A percentile compares a stretch with the other conserved stretches of the same genome.
phyloP scores from a whole-genome alignment of 208 protist species.

The Leishmania arabica region DNA sequence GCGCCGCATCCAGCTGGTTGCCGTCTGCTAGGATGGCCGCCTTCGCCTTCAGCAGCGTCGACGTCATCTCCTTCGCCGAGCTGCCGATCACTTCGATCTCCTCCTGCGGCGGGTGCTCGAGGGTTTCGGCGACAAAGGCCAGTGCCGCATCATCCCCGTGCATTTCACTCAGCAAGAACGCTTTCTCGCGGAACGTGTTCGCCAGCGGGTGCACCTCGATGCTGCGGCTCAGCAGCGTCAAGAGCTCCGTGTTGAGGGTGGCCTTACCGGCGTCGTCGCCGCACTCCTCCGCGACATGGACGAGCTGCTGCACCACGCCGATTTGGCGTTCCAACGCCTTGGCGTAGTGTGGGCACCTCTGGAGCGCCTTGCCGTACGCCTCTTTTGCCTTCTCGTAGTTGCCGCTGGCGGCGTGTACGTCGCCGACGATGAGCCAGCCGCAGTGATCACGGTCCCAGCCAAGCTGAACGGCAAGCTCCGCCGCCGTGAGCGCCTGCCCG shows the following conservation, averaged over 20 bases:
- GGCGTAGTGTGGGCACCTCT: conserved; percentile 64
- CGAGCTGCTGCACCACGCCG: conserved; percentile 45
- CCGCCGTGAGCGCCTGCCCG: conserved; percentile 52
- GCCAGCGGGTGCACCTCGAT: conserved; percentile 82
- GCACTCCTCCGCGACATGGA: conserved; percentile 19
- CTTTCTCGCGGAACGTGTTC: conserved; percentile 82
- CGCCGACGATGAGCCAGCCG: conserved; percentile 58
- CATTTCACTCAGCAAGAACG: conserved; percentile 84
- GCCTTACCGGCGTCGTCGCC: conserved; percentile 27
- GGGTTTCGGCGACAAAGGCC: conserved; percentile 62
- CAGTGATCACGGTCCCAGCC: conserved; percentile 80
- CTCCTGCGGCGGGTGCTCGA: conserved; percentile 77
- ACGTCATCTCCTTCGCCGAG: conserved; percentile 44
- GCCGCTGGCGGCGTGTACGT: conserved; percentile 49
- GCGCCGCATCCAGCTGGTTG: conserved; percentile 64
- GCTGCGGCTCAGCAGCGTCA: conserved; percentile 54
- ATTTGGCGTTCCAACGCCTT: conserved; percentile 69
- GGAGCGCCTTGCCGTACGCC: conserved; percentile 54
- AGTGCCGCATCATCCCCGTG: conserved; percentile 76
- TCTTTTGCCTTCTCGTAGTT: conserved; percentile 55
- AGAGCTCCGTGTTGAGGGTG: conserved; percentile 29
- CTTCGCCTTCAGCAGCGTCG: conserved; percentile 87
- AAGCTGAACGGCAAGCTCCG: conserved; percentile 41
- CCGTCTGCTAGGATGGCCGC: conserved; percentile 87
- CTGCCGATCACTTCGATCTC: conserved; percentile 75